These are phyloP conservation scores for Kitagawia praeruptora DNA, from an alignment of 129 eudicot species.

Conservation along the genomic window DNA sequence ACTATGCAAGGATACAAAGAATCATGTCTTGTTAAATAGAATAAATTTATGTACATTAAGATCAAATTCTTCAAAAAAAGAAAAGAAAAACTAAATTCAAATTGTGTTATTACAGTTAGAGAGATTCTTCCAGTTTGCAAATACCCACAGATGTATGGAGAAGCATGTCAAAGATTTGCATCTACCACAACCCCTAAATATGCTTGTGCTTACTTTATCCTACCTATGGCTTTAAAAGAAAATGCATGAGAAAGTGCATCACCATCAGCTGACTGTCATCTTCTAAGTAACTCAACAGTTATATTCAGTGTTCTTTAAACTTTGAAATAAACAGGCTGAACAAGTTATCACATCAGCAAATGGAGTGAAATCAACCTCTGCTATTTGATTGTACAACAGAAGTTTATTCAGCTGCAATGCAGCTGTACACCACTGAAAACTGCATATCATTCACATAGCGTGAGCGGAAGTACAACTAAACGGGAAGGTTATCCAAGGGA, in stretches of 20 bases:
- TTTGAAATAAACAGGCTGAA: not conserved
- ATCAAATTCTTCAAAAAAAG: not conserved
- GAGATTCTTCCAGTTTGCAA: conserved; percentile 9
- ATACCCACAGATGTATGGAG: not conserved
- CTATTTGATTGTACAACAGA: not conserved
- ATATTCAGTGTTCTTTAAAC: not conserved
- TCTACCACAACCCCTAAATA: not conserved
- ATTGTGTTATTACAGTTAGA: conserved; percentile 7
- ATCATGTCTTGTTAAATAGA: not conserved
- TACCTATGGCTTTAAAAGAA: not conserved
- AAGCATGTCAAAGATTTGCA: conserved; percentile 7
- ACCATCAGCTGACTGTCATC: conserved; percentile 4
- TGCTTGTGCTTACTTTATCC: conserved; percentile 4
- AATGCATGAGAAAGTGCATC: not conserved
- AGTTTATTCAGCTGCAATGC: conserved; percentile 5
- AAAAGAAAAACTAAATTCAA: not conserved
- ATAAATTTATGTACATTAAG: not conserved
- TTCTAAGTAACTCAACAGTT: not conserved
- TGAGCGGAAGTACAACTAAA: conserved; percentile 15
- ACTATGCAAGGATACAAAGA: not conserved
- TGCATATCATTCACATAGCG: conserved; percentile 12
- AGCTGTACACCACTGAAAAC: conserved; percentile 26
- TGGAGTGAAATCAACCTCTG: not conserved
- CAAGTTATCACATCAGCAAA: not conserved
- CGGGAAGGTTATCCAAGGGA: conserved; percentile 71